These are phyloP conservation scores for Xylariaceae sp. DNA, from an alignment of 2,329 filamentous ascomycete species.

Conservation along the genomic window DNA sequence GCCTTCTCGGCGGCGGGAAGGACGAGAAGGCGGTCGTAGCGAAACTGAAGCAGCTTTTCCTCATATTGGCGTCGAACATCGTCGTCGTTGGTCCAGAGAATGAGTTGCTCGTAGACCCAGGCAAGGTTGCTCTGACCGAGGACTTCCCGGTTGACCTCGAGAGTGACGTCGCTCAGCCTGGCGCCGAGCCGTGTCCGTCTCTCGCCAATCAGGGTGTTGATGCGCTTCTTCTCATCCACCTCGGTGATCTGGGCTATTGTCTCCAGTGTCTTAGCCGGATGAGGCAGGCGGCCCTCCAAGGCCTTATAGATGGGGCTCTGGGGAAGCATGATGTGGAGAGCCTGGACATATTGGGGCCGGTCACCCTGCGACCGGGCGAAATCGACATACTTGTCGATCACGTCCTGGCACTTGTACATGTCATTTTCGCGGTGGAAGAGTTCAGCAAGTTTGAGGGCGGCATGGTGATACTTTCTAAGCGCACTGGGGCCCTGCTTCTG, in stretches of 20 bases:
- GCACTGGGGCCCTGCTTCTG: constrained; percentile 68
- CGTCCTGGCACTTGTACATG: constrained; percentile 57
- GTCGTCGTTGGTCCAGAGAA: constrained; percentile 88
- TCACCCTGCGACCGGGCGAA: constrained; percentile 70
- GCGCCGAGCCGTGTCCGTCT: constrained; percentile 83
- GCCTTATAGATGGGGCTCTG: constrained; percentile 73
- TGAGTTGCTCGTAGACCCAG: constrained; percentile 71
- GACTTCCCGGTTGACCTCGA: constrained; percentile 83
- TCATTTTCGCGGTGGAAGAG: constrained; percentile 65
- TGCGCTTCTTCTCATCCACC: constrained; percentile 77
- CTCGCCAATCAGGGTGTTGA: constrained; percentile 86
- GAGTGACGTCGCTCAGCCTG: constrained; percentile 73
- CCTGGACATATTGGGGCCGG: constrained; percentile 66
- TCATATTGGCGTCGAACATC: constrained; percentile 78
- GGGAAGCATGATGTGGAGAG: constrained; percentile 72
- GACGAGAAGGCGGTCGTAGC: constrained; percentile 70
- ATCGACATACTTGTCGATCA: constrained; percentile 73
- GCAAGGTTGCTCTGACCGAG: constrained; percentile 72
- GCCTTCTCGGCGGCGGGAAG: constrained; percentile 61
- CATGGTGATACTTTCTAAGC: constrained; percentile 67
- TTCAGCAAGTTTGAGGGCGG: constrained; percentile 66
- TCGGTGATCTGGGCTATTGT: constrained; percentile 80
- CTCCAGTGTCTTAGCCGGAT: constrained; percentile 74
- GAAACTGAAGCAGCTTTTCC: constrained; percentile 79
- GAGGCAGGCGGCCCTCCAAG: constrained; percentile 77